These are phyloP conservation scores for Dorcoceras hygrometricum DNA, from an alignment of 257 asterid species.

Conservation along the genomic window DNA sequence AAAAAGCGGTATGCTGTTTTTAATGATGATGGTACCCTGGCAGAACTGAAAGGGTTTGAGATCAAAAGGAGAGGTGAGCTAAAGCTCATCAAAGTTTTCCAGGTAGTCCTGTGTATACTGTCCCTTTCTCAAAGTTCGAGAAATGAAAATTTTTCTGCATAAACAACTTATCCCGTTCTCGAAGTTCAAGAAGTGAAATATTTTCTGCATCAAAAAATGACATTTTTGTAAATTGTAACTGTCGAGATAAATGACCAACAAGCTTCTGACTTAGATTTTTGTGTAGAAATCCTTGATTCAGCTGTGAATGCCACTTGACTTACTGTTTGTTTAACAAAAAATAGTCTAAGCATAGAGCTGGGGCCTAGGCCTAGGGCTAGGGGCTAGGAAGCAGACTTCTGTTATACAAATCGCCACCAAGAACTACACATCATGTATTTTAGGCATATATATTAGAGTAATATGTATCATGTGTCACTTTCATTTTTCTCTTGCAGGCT, in stretches of 20 bases:
- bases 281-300: neutral
- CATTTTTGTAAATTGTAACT: neutral
- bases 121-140: conserved; percentile 11
- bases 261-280: neutral
- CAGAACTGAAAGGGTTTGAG: conserved; percentile 98
- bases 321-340: neutral
- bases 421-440: neutral
- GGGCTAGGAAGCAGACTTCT: neutral
- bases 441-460: conserved; percentile 2
- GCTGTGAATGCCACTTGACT: neutral
- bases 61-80: conserved; percentile 99
- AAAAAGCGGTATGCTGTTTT: conserved; percentile 99
- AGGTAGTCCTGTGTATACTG: conserved; percentile 46
- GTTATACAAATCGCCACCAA: neutral
- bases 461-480: conserved; percentile 20
- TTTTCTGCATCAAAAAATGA: neutral
- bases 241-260: neutral
- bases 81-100: conserved; percentile 99
- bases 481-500: conserved; percentile 57
- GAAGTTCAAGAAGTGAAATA: conserved; percentile 14
- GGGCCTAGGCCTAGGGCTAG: neutral
- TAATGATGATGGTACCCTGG: conserved; percentile 95
- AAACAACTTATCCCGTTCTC: conserved; percentile 8
- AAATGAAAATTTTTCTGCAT: conserved; percentile 4
- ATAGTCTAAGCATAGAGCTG: neutral